Percentiles rank a stretch among this genome's conserved stretches.
phyloP scores from a whole-genome alignment of 2,329 filamentous ascomycete genomes.

The Penicillium sp. region DNA sequence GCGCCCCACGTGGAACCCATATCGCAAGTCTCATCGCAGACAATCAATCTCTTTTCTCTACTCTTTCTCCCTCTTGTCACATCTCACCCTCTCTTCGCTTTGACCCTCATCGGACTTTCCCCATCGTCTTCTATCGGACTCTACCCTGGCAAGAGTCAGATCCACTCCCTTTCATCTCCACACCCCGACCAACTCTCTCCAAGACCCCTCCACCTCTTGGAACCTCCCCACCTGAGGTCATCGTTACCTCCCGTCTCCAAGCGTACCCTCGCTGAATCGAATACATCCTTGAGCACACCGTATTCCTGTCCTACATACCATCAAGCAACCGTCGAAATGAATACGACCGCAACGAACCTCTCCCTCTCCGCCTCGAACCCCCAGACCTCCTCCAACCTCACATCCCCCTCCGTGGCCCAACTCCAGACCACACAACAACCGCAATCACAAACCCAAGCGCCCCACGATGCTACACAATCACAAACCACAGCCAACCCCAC shows the following conservation, averaged over 20 bases:
- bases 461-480: constrained; percentile 5
- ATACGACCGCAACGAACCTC: constrained; percentile 7
- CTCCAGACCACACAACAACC: constrained; percentile 7
- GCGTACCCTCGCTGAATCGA: constrained; percentile 1
- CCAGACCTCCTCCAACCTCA: constrained; percentile 5
- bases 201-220: neutral
- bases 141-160: neutral
- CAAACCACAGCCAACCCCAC: constrained; percentile 17
- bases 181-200: neutral
- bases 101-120: constrained; percentile 1
- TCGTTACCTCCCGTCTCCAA: neutral
- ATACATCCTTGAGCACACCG: neutral
- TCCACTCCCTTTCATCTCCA: neutral
- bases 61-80: neutral
- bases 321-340: constrained; percentile 1
- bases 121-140: neutral
- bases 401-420: constrained; percentile 5
- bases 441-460: constrained; percentile 1
- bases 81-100: neutral
- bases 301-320: constrained; percentile 1
- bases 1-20: constrained; percentile 27
- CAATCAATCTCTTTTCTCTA: constrained; percentile 12
- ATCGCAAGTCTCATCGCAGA: constrained; percentile 2
- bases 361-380: neutral
- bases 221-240: constrained; percentile 5